Percentiles rank a stretch among this genome's conserved stretches.
These are phyloP conservation scores for Nannizziopsis barbatae DNA, from an alignment of 2,329 filamentous ascomycete genomes.

Conservation along the genomic window DNA sequence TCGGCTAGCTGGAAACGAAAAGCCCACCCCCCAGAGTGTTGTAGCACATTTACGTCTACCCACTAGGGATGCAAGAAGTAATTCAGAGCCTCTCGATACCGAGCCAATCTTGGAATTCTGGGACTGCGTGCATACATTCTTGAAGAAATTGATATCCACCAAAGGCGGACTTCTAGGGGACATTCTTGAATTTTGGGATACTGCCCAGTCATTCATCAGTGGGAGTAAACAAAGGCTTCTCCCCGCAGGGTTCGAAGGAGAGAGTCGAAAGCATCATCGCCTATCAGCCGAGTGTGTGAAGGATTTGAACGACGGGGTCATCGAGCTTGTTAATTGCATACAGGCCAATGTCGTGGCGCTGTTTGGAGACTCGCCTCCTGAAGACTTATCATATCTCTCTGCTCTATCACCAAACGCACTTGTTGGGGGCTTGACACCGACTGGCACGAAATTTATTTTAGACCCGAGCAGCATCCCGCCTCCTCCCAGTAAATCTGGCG, in stretches of 20 bases:
- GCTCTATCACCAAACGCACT: constrained; percentile 70
- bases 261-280: constrained; percentile 69
- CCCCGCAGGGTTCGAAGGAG: constrained; percentile 68
- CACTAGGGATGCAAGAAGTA: constrained; percentile 54
- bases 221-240: constrained; percentile 71
- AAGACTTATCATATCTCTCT: constrained; percentile 51
- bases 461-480: constrained; percentile 66
- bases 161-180: constrained; percentile 75
- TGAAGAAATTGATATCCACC: constrained; percentile 61
- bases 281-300: constrained; percentile 59
- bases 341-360: constrained; percentile 69
- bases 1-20: constrained; percentile 61
- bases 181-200: constrained; percentile 88
- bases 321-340: constrained; percentile 74
- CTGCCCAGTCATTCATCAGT: constrained; percentile 76
- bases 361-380: constrained; percentile 77
- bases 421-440: constrained; percentile 43
- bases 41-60: constrained; percentile 68
- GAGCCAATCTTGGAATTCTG: constrained; percentile 77
- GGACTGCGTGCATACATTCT: constrained; percentile 71
- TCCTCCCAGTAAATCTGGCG: constrained; percentile 64
- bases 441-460: constrained; percentile 65
- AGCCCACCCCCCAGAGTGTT: constrained; percentile 56
- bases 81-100: constrained; percentile 58
- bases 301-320: constrained; percentile 63